Evolutionary conservation across 2,329 filamentous ascomycete genomes (phyloP), one percentile per base, ranked within the genome.

Genomic region (Aspergillus fischeri): DNA sequence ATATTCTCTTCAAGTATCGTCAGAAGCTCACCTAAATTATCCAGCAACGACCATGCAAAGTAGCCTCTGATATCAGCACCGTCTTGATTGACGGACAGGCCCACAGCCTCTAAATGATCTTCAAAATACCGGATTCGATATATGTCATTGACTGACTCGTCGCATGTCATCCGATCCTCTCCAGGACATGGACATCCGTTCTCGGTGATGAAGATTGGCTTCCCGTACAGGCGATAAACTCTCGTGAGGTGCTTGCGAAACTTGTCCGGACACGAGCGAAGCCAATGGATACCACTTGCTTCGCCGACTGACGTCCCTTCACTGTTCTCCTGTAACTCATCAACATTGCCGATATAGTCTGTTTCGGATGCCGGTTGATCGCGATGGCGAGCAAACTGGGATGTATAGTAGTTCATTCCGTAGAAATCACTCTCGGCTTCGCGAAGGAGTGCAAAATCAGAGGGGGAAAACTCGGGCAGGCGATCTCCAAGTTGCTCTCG

Each of bases 111-210:
- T 1, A 78, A 59, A 28, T 78, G 75, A 21, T 73, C 67, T 11
- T 68, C 62, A 52, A 78, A 75, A 49, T 78, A 78, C 9, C 64
- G 57, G 5, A 72, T 65, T 1, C 76, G 67, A 52, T 73, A 78
- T 3, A 56, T 59, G 55, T 78, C 76, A 10, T 75, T 56, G 0
- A 78, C 67, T 0, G 73, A 68, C 52, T 75, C 68, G 24, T 72
- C 67, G 0, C 67, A 55, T 0, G 63, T 67, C 73, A 76, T 76
- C 50, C 65, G 62, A 17, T 74, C 61, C 51, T 69, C 67, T 4
- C 61, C 65, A n/a, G 67, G 67, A 51, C 66, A 76, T 2, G 72
- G 72, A 49, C 74, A 76, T 8, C 66, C 67, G 38, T 69, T 69
- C 25, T 69, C 67, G 11, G 66, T 69, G 29, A 69, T 42, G 53